Percentiles rank a stretch among this genome's conserved stretches.
Conservation (phyloP, 2,329 filamentous ascomycete species). For the Nakataea oryzae region DNA sequence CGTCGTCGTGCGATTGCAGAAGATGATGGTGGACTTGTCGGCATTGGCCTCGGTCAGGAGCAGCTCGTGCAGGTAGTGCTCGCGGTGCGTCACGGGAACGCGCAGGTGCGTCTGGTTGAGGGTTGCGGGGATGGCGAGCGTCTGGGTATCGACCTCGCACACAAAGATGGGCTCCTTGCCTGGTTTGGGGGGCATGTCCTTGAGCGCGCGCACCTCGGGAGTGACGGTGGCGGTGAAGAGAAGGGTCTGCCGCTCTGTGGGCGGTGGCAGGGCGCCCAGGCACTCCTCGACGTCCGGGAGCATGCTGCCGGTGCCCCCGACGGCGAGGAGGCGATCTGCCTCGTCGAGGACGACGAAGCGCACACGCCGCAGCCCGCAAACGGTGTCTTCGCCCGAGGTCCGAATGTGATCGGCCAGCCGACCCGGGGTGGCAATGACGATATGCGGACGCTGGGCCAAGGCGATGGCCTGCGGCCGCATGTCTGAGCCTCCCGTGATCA, state of each 20-base stretch:
- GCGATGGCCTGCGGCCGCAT: constrained; percentile 86
- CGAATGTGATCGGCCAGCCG: constrained; percentile 88
- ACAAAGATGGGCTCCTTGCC: constrained; percentile 73
- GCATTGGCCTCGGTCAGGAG: constrained; percentile 69
- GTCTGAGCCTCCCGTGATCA: constrained; percentile 88
- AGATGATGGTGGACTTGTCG: constrained; percentile 75
- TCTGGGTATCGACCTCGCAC: constrained; percentile 73
- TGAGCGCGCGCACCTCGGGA: constrained; percentile 78
- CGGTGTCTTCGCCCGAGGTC: constrained; percentile 83
- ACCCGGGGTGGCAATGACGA: constrained; percentile 91
- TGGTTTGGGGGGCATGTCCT: constrained; percentile 60
- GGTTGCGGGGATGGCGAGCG: constrained; percentile 67
- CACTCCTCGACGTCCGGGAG: constrained; percentile 89
- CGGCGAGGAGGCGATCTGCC: constrained; percentile 77
- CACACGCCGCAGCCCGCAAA: constrained; percentile 68
- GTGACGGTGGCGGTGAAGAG: constrained; percentile 96
- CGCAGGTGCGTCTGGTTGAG: constrained; percentile 79
- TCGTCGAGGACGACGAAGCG: constrained; percentile 90
- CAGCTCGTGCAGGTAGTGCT: constrained; percentile 88
- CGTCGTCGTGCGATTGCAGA: constrained; percentile 85
- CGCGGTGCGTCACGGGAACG: constrained; percentile 82
- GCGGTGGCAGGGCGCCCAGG: constrained; percentile 67
- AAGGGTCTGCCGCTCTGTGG: constrained; percentile 75
- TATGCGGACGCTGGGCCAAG: constrained; percentile 70
- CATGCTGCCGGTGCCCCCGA: constrained; percentile 71